These are phyloP conservation scores for Penicillium simplicissimum DNA, from an alignment of 495 filamentous ascomycete species.

Conservation along the genomic window DNA sequence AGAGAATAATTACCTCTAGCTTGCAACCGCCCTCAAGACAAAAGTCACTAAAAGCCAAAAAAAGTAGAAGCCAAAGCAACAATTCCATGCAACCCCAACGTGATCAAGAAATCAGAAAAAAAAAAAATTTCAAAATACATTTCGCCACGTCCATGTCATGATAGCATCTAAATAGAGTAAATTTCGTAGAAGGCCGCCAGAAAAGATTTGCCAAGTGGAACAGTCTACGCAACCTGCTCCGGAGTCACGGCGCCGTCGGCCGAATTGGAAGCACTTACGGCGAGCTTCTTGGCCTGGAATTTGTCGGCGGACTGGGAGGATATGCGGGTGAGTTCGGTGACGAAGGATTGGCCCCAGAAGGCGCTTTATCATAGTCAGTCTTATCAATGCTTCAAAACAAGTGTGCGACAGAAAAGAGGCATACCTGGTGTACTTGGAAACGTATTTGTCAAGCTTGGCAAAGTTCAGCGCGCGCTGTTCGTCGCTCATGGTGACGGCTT, in stretches of 20 bases:
- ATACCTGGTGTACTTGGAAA: constrained; percentile 90
- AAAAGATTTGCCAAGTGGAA: neutral
- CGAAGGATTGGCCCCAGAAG: constrained; percentile 97
- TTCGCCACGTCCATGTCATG: constrained; percentile 38
- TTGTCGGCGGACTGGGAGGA: constrained; percentile 51
- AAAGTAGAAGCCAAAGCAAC: neutral
- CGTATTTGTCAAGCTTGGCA: constrained; percentile 86
- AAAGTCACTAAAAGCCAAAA: neutral
- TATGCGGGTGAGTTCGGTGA: constrained; percentile 76
- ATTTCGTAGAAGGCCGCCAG: constrained; percentile 13
- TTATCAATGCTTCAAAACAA: neutral
- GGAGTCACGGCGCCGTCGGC: constrained; percentile 14
- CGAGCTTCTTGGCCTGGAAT: constrained; percentile 40
- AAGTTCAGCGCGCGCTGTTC: constrained; percentile 85
- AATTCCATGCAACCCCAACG: constrained; percentile 18
- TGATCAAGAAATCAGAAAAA: constrained; percentile 9
- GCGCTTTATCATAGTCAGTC: constrained; percentile 54
- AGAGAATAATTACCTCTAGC: constrained; percentile 6
- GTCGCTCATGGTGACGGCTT: constrained; percentile 89
- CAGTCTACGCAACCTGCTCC: constrained; percentile 9
- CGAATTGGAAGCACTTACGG: constrained; percentile 11
- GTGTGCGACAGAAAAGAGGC: neutral
- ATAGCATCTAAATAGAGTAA: constrained; percentile 27
- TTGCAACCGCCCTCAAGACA: neutral
- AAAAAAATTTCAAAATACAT: constrained; percentile 24